A percentile compares a stretch with the other conserved stretches of the same genome.
Evolutionary conservation across 371 early-diverging fungal genomes (phyloP).

Genomic region (Rhizopus delemar): DNA sequence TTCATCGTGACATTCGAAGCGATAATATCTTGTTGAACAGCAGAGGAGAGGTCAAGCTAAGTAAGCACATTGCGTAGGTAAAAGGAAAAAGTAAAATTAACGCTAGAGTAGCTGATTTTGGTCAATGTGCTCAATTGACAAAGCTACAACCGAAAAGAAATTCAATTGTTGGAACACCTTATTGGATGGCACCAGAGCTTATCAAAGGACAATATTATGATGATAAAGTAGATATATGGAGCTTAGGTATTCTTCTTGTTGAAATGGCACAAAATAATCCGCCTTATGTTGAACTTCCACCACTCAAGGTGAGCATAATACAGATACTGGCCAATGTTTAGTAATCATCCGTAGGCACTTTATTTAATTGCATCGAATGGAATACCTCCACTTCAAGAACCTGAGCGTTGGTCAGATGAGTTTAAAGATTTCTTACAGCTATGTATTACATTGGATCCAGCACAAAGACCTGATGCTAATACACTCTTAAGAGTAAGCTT

Average conservation of each 20-base stretch:
- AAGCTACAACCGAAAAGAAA: conserved; percentile 55
- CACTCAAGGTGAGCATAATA: conserved; percentile 40
- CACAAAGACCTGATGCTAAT: conserved; percentile 46
- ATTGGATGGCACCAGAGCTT: conserved; percentile 90
- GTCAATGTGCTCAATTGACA: conserved; percentile 61
- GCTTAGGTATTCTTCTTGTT: conserved; percentile 71
- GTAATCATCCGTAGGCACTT: conserved; percentile 37
- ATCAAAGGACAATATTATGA: conserved; percentile 71
- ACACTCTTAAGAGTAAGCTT: conserved; percentile 43
- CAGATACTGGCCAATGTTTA: neutral
- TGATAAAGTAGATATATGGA: conserved; percentile 81
- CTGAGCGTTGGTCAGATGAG: conserved; percentile 42
- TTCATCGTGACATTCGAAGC: conserved; percentile 91
- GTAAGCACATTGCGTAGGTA: conserved; percentile 23
- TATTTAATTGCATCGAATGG: conserved; percentile 58
- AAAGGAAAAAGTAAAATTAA: neutral
- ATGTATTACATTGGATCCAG: conserved; percentile 47
- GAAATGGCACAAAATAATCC: conserved; percentile 78
- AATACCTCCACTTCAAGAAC: conserved; percentile 44
- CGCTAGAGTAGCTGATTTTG: conserved; percentile 57
- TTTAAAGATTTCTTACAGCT: conserved; percentile 47
- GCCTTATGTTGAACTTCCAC: conserved; percentile 62
- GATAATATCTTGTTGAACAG: conserved; percentile 70
- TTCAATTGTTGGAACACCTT: conserved; percentile 69
- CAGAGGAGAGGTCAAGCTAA: conserved; percentile 65